These are phyloP conservation scores for Petunia secreta DNA, from an alignment of 257 asterid genomes.

Conservation along the genomic window DNA sequence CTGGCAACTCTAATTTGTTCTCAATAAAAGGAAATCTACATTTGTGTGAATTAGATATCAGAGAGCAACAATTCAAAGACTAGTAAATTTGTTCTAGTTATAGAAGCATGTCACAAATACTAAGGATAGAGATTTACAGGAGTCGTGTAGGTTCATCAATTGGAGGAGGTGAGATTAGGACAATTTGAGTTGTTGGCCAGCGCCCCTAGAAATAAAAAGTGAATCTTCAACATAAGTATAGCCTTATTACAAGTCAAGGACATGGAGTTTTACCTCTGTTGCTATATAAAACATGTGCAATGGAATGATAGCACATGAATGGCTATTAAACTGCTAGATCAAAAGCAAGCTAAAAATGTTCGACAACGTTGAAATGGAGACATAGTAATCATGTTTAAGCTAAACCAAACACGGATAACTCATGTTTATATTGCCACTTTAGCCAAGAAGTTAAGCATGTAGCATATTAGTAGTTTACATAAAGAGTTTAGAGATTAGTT, in stretches of 20 bases:
- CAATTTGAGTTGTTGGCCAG: constrained; percentile 69
- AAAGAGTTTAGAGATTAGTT: too few species aligned
- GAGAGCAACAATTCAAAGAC: neutral
- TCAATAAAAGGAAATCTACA: constrained; percentile 53
- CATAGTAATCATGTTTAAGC: too few species aligned
- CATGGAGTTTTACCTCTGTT: too few species aligned
- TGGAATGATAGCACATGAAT: too few species aligned
- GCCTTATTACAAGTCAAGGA: neutral
- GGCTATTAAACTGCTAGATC: too few species aligned
- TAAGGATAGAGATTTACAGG: constrained; percentile 45
- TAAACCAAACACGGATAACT: too few species aligned
- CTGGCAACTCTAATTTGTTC: constrained; percentile 57
- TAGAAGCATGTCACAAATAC: neutral
- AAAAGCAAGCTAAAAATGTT: too few species aligned
- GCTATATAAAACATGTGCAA: too few species aligned
- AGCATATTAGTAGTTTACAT: too few species aligned
- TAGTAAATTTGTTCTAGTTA: neutral
- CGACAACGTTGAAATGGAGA: too few species aligned
- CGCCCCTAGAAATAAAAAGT: constrained; percentile 51
- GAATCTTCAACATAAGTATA: constrained; percentile 1
- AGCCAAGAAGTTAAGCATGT: too few species aligned
- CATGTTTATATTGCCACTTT: too few species aligned
- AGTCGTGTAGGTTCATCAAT: constrained; percentile 75
- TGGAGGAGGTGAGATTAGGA: constrained; percentile 88
- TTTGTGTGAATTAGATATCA: neutral